phyloP scores from a whole-genome alignment of 164 flowering plant genomes.

The Akebia trifoliata region DNA sequence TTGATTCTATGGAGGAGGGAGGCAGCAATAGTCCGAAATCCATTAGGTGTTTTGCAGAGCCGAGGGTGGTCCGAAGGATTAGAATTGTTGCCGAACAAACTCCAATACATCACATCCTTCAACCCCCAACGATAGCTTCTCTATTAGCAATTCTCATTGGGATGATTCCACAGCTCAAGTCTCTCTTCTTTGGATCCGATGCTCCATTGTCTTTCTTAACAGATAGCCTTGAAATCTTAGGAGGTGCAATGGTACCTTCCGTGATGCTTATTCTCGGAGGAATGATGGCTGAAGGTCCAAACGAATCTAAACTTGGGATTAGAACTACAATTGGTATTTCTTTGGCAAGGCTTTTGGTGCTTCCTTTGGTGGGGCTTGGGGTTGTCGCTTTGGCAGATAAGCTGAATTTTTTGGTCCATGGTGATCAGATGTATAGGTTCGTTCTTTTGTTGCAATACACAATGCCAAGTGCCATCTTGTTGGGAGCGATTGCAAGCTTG shows the following conservation, averaged over 20 bases:
- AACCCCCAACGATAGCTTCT: conserved; percentile 90
- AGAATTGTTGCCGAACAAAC: conserved; percentile 82
- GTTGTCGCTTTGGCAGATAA: conserved; percentile 55
- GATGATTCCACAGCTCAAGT: conserved; percentile 57
- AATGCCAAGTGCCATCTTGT: conserved; percentile 81
- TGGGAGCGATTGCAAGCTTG: conserved; percentile 90
- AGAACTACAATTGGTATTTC: conserved; percentile 54
- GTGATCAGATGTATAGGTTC: conserved; percentile 62
- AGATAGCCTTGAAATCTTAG: conserved; percentile 54
- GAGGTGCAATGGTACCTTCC: conserved; percentile 56
- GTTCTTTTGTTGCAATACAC: conserved; percentile 78
- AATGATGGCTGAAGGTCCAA: conserved; percentile 66
- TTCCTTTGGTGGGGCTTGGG: conserved; percentile 74
- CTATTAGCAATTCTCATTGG: conserved; percentile 67
- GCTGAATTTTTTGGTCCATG: conserved; percentile 35
- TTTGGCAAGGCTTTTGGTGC: conserved; percentile 67
- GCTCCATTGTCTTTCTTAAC: conserved; percentile 68
- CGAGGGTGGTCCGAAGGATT: conserved; percentile 64
- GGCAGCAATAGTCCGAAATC: conserved; percentile 42
- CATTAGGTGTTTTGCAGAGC: conserved; percentile 69
- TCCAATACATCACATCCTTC: conserved; percentile 66
- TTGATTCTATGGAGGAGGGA: conserved; percentile 35
- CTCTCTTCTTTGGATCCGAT: conserved; percentile 55
- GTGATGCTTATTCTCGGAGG: conserved; percentile 71
- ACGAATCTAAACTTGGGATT: conserved; percentile 46